These are phyloP conservation scores for Penicillium sp. DNA, from an alignment of 2,329 filamentous ascomycete genomes.

Conservation along the genomic window DNA sequence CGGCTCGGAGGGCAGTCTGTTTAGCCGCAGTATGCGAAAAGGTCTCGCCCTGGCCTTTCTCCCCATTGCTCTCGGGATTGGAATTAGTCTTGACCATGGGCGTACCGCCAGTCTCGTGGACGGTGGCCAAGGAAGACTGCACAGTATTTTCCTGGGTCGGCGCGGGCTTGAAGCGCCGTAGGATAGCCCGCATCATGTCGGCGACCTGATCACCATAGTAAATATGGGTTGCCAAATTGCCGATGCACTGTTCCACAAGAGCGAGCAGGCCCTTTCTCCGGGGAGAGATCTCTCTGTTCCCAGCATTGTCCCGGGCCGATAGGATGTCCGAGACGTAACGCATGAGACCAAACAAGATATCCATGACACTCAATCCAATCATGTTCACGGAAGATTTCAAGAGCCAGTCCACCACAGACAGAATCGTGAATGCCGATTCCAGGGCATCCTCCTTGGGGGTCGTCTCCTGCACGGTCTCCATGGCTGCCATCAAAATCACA, in stretches of 20 bases:
- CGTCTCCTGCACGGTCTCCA: conserved; percentile 68
- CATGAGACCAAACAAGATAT: conserved; percentile 79
- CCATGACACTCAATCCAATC: conserved; percentile 94
- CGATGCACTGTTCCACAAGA: conserved; percentile 75
- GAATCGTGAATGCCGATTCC: conserved; percentile 67
- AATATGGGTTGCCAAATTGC: conserved; percentile 86
- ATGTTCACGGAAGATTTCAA: conserved; percentile 85
- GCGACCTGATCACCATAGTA: conserved; percentile 96
- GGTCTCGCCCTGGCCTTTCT: conserved; percentile 51
- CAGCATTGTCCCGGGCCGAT: conserved; percentile 53
- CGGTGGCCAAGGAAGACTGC: conserved; percentile 35
- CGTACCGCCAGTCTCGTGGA: conserved; percentile 18
- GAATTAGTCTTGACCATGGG: background rate
- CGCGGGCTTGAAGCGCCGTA: conserved; percentile 70
- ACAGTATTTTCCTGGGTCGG: conserved; percentile 42
- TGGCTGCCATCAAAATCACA: conserved; percentile 74
- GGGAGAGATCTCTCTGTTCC: conserved; percentile 45
- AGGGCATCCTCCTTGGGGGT: conserved; percentile 67
- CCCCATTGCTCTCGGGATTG: conserved; percentile 23
- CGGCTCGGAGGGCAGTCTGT: conserved; percentile 65
- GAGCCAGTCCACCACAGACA: conserved; percentile 74
- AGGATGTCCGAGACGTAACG: conserved; percentile 76
- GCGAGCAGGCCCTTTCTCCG: conserved; percentile 60
- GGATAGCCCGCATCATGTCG: conserved; percentile 82
- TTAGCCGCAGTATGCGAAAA: conserved; percentile 61